Conservation (phyloP, 2,329 filamentous ascomycete genomes). For the Diaporthe citri region DNA sequence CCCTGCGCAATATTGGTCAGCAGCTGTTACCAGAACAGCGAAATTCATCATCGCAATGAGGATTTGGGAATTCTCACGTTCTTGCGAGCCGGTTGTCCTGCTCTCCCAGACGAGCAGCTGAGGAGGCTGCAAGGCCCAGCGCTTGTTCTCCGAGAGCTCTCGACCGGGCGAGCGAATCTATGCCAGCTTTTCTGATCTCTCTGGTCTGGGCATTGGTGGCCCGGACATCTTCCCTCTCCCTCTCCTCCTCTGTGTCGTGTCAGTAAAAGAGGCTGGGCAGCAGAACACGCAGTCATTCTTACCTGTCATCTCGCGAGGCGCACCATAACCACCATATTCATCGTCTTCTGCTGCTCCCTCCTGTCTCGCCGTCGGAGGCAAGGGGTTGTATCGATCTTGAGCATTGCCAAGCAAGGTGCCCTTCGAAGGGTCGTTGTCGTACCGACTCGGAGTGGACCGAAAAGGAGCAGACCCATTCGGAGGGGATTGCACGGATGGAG, state of each 20-base stretch:
- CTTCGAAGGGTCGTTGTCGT: not conserved
- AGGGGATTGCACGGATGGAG: not conserved
- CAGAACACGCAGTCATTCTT: too few species aligned
- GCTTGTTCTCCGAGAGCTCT: too few species aligned
- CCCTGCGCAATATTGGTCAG: conserved; percentile 47
- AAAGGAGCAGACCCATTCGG: not conserved
- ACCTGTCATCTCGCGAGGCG: conserved; percentile 75
- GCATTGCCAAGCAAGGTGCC: conserved; percentile 30
- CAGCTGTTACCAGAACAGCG: too few species aligned
- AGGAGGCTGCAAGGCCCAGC: too few species aligned
- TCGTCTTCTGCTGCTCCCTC: conserved; percentile 23
- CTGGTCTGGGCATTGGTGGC: conserved; percentile 81
- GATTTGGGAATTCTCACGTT: too few species aligned
- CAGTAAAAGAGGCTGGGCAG: too few species aligned
- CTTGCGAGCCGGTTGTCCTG: conserved; percentile 90
- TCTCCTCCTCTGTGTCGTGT: conserved; percentile 75
- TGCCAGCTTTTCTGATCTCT: too few species aligned
- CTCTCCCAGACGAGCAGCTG: conserved; percentile 79
- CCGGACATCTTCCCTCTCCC: conserved; percentile 79
- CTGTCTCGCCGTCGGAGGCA: not conserved
- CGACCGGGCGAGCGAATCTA: too few species aligned
- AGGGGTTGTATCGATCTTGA: conserved; percentile 28
- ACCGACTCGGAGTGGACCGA: not conserved
- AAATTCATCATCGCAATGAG: too few species aligned
- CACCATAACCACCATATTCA: conserved; percentile 69